These are phyloP conservation scores for Penicillium desertorum DNA, from an alignment of 495 filamentous ascomycete species.

Conservation along the genomic window DNA sequence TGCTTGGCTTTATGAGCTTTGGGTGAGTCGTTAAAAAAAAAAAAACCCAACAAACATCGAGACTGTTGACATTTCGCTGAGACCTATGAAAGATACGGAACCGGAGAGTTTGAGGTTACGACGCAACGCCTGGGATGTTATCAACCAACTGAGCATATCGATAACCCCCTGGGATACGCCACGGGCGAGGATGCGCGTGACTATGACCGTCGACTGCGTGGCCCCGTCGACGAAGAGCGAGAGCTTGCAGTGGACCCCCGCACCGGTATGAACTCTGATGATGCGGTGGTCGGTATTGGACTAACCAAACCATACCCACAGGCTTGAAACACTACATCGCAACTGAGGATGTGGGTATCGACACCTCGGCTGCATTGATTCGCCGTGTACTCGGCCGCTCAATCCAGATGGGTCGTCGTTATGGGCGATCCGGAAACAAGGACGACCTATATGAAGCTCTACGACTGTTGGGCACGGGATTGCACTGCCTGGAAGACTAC, in stretches of 20 bases:
- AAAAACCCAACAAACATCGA: neutral
- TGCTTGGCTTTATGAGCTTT: slow-evolving; percentile 60
- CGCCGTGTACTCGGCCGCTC: slow-evolving; percentile 67
- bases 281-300: neutral
- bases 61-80: slow-evolving; percentile 46
- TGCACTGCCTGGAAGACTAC: slow-evolving; percentile 92
- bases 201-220: slow-evolving; percentile 76
- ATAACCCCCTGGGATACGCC: slow-evolving; percentile 76
- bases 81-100: slow-evolving; percentile 62
- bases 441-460: slow-evolving; percentile 81
- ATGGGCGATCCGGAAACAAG: slow-evolving; percentile 59
- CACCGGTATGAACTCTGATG: slow-evolving; percentile 43
- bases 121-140: slow-evolving; percentile 85
- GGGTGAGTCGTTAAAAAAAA: slow-evolving; percentile 28
- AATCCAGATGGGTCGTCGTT: slow-evolving; percentile 72
- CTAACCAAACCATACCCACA: slow-evolving; percentile 21
- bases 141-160: slow-evolving; percentile 84
- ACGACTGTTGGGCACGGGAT: slow-evolving; percentile 77
- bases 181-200: slow-evolving; percentile 82
- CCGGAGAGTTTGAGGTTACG: slow-evolving; percentile 88
- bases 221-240: slow-evolving; percentile 72
- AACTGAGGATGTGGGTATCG: slow-evolving; percentile 69
- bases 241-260: slow-evolving; percentile 75
- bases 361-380: slow-evolving; percentile 73
- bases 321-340: slow-evolving; percentile 93